These are phyloP conservation scores for Akanthomyces lecanii DNA, from an alignment of 2,329 filamentous ascomycete genomes.

Conservation along the genomic window DNA sequence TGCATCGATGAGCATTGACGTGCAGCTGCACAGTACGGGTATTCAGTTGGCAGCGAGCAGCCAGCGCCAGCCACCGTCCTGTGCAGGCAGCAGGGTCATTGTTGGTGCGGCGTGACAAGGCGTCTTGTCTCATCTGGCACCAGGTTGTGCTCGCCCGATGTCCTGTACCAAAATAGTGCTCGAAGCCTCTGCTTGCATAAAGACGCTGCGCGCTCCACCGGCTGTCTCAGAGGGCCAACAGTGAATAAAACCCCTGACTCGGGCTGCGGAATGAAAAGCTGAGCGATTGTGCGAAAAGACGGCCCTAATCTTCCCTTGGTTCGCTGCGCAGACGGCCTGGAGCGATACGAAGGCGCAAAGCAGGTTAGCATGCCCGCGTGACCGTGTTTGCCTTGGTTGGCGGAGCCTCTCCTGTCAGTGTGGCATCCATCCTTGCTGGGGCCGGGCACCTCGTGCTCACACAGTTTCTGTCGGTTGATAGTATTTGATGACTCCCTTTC, in stretches of 20 bases:
- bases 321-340: not conserved
- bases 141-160: not conserved
- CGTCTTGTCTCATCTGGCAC: slow-evolving; percentile 6
- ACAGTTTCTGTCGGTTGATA: slow-evolving; percentile 8
- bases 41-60: not conserved
- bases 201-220: not conserved
- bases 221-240: not conserved
- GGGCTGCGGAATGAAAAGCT: not conserved
- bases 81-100: not conserved
- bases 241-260: not conserved
- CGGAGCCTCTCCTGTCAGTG: not conserved
- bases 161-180: slow-evolving; percentile 2
- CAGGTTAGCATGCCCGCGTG: slow-evolving; percentile 11
- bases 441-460: slow-evolving; percentile 13
- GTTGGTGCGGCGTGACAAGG: slow-evolving; percentile 2
- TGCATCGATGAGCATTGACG: slow-evolving; percentile 13
- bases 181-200: not conserved
- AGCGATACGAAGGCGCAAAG: not conserved
- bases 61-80: not conserved
- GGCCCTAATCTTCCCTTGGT: not conserved
- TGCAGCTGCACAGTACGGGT: slow-evolving; percentile 7
- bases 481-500: slow-evolving; percentile 1
- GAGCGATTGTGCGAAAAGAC: not conserved
- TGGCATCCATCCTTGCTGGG: slow-evolving; percentile 15
- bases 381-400: slow-evolving; percentile 5